phyloP scores from a whole-genome alignment of 306 rosid species.

The Mimosa bimucronata region DNA sequence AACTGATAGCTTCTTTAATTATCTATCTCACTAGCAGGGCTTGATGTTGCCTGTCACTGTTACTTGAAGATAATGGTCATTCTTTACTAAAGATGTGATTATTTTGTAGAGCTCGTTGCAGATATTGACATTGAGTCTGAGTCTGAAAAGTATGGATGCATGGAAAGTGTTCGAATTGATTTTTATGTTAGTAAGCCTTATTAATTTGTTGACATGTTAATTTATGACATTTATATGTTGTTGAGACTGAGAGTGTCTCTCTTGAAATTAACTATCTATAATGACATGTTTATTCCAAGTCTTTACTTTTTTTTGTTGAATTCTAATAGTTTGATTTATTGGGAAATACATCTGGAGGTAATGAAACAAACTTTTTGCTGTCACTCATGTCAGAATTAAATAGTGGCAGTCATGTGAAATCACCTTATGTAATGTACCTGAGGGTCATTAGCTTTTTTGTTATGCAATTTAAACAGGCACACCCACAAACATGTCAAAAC shows the following conservation, averaged over 20 bases:
- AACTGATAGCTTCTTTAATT: constrained; percentile 24
- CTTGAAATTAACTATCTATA: constrained; percentile 6
- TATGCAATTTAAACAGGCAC: no score
- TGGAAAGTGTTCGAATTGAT: constrained; percentile 95
- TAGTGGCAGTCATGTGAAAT: constrained; percentile 73
- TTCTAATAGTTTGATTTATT: no score
- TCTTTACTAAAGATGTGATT: constrained; percentile 28
- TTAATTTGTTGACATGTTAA: constrained; percentile 6
- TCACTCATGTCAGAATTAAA: constrained; percentile 65
- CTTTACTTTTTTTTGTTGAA: no score
- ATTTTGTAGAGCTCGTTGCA: constrained; percentile 79
- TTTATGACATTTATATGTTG: constrained; percentile 18
- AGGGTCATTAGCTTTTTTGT: constrained; percentile 50
- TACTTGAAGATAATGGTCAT: constrained; percentile 22
- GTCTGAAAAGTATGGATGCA: constrained; percentile 95
- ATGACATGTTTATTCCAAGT: neutral
- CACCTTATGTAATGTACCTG: constrained; percentile 76
- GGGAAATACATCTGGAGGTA: neutral
- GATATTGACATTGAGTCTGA: constrained; percentile 96
- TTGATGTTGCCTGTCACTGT: constrained; percentile 35
- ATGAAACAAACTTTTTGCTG: constrained; percentile 45
- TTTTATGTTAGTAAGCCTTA: constrained; percentile 70
- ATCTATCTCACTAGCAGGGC: neutral
- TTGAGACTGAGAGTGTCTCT: constrained; percentile 26
- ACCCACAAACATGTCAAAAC: no score